Conservation (phyloP, 164 flowering plant genomes). For the Piper longum region DNA sequence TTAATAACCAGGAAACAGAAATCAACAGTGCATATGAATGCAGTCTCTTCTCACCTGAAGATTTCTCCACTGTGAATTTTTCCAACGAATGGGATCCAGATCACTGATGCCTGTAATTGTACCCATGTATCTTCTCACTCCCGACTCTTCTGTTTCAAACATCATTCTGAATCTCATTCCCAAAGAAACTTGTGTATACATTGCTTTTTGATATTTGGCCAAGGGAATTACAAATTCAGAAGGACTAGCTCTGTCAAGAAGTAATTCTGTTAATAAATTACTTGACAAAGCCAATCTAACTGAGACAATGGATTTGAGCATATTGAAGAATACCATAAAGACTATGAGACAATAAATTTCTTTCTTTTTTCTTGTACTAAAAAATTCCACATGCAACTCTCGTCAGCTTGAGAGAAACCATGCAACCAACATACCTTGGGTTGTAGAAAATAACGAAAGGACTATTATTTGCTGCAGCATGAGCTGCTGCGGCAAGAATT, state of each 20-base stretch:
- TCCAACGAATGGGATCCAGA: conserved; percentile 82
- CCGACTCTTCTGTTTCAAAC: conserved; percentile 98
- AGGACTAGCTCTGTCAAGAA: conserved; percentile 67
- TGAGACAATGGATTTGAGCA: too few relatives aligned
- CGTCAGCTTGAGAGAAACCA: not conserved
- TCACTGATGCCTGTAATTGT: conserved; percentile 83
- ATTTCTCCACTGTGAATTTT: conserved; percentile 87
- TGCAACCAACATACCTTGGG: conserved; percentile 48
- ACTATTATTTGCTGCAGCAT: conserved; percentile 89
- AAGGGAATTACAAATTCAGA: conserved; percentile 87
- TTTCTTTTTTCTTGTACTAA: too few relatives aligned
- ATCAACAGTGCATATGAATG: not conserved
- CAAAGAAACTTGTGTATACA: conserved; percentile 80
- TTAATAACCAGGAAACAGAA: not conserved
- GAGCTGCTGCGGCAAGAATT: conserved; percentile 96
- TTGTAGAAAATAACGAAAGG: conserved; percentile 87
- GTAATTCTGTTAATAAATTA: not conserved
- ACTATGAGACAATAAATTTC: too few relatives aligned
- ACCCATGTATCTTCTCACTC: conserved; percentile 90
- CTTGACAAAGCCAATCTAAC: not conserved
- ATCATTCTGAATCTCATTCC: conserved; percentile 97
- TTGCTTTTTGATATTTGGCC: conserved; percentile 84
- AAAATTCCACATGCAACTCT: too few relatives aligned
- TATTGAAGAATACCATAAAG: too few relatives aligned
- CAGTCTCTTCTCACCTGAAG: conserved; percentile 48